Conservation (phyloP, 495 filamentous ascomycete genomes). For the Penicillium bovifimosum region DNA sequence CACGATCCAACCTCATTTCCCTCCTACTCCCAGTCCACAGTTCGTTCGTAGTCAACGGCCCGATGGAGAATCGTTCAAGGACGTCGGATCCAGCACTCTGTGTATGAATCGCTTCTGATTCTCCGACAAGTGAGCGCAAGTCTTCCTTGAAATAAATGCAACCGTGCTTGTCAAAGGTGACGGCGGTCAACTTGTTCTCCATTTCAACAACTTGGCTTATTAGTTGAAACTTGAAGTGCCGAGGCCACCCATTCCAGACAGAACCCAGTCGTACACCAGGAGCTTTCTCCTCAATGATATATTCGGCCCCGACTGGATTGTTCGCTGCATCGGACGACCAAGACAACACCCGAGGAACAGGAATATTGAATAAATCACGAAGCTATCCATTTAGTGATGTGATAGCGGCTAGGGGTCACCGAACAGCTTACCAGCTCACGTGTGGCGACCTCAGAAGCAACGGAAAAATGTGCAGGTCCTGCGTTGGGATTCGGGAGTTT, state of each 20-base stretch:
- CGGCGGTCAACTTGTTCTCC: slow-evolving; percentile 29
- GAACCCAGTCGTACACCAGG: slow-evolving; percentile 30
- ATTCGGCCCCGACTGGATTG: slow-evolving; percentile 30
- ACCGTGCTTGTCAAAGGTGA: slow-evolving; percentile 33
- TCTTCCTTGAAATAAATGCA: slow-evolving; percentile 40
- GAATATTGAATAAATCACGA: slow-evolving; percentile 29
- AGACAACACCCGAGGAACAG: slow-evolving; percentile 28
- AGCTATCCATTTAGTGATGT: slow-evolving; percentile 22
- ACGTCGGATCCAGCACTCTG: not conserved
- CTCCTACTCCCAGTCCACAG: slow-evolving; percentile 6
- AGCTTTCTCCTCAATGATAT: slow-evolving; percentile 39
- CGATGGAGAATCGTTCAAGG: slow-evolving; percentile 17
- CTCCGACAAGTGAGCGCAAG: slow-evolving; percentile 19
- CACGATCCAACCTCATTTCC: slow-evolving; percentile 16
- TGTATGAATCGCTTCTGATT: slow-evolving; percentile 16
- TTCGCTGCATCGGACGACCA: slow-evolving; percentile 30
- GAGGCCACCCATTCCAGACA: slow-evolving; percentile 31
- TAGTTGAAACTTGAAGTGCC: slow-evolving; percentile 25
- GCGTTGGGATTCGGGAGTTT: slow-evolving; percentile 34
- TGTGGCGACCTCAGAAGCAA: slow-evolving; percentile 34
- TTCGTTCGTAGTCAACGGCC: slow-evolving; percentile 15
- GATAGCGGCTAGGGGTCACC: too few relatives aligned
- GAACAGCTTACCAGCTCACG: not conserved
- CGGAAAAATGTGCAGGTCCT: slow-evolving; percentile 20
- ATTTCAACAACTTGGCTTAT: slow-evolving; percentile 33